Evolutionary conservation across 1,284 basidiomycete genomes (phyloP).

Genomic region (Pyrrhoderma lamaoense): DNA sequence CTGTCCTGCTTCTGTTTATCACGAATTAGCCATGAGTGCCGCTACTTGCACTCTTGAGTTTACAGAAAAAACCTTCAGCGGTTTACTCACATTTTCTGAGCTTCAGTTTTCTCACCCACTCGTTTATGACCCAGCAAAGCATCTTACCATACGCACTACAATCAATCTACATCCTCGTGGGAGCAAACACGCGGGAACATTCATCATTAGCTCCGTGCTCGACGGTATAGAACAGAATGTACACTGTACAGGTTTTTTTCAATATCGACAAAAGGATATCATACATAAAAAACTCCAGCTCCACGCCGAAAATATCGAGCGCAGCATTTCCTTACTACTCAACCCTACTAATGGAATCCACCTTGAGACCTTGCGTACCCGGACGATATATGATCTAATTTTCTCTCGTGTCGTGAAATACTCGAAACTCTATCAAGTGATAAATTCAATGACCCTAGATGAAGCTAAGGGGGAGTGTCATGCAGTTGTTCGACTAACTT

Average conservation of each 20-base stretch:
- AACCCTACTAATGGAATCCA: slow-evolving; percentile 21
- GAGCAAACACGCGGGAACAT: slow-evolving; percentile 30
- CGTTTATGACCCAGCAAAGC: slow-evolving; percentile 35
- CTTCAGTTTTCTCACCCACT: slow-evolving; percentile 48
- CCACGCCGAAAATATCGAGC: slow-evolving; percentile 30
- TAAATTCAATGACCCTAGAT: slow-evolving; percentile 46
- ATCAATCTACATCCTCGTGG: slow-evolving; percentile 33
- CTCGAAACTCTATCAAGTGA: slow-evolving; percentile 46
- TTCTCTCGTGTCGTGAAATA: slow-evolving; percentile 68
- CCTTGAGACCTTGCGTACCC: slow-evolving; percentile 46
- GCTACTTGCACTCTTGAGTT: slow-evolving; percentile 27
- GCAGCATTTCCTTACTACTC: slow-evolving; percentile 29
- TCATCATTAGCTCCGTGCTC: slow-evolving; percentile 38
- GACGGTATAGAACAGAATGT: slow-evolving; percentile 28
- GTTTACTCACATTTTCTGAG: slow-evolving; percentile 33
- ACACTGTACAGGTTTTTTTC: slow-evolving; percentile 45
- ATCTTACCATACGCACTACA: slow-evolving; percentile 33
- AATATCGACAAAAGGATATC: slow-evolving; percentile 27
- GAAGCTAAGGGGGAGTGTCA: slow-evolving; percentile 44
- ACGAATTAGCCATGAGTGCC: slow-evolving; percentile 46
- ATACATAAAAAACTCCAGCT: slow-evolving; percentile 35
- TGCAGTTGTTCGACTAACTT: slow-evolving; percentile 40
- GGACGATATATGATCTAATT: slow-evolving; percentile 53
- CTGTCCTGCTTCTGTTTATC: slow-evolving; percentile 63
- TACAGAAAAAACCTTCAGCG: slow-evolving; percentile 22